Percentiles rank a stretch among this genome's conserved stretches.
phyloP scores from a whole-genome alignment of 345 rosid species.

The Corchorus olitorius region DNA sequence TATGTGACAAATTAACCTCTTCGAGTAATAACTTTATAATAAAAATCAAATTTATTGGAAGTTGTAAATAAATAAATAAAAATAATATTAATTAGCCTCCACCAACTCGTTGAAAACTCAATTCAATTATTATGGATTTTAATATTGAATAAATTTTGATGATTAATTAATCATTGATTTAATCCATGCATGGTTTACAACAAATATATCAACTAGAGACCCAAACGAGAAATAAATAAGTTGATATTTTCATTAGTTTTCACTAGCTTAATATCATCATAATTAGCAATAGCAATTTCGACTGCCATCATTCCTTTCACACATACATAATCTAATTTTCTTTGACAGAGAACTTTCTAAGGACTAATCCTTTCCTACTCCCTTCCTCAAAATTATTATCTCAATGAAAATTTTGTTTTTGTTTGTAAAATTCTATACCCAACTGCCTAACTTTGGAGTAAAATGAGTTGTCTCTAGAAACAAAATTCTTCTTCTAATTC shows the following conservation, averaged over 20 bases:
- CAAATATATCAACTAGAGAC: neutral
- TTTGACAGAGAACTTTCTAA: neutral
- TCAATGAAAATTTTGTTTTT: neutral
- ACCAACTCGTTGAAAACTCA: too few species aligned
- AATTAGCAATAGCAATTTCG: neutral
- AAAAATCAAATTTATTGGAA: too few species aligned
- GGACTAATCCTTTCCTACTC: neutral
- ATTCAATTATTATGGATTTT: too few species aligned
- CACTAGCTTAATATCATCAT: too few species aligned
- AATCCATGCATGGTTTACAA: too few species aligned
- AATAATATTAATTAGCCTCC: too few species aligned
- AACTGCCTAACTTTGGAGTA: constrained; percentile 28
- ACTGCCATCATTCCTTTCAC: neutral
- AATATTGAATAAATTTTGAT: too few species aligned
- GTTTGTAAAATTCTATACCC: constrained; percentile 8
- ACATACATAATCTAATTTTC: neutral
- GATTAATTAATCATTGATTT: too few species aligned
- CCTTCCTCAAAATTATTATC: neutral
- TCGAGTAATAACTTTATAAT: too few species aligned
- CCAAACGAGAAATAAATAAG: neutral
- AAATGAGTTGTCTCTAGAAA: neutral
- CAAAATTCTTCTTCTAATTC: neutral
- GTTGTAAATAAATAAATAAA: too few species aligned
- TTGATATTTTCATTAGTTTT: too few species aligned
- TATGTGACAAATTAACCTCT: too few species aligned